Evolutionary conservation across 140 eudicot genomes (phyloP).

Genomic region (Bidens hawaiensis): DNA sequence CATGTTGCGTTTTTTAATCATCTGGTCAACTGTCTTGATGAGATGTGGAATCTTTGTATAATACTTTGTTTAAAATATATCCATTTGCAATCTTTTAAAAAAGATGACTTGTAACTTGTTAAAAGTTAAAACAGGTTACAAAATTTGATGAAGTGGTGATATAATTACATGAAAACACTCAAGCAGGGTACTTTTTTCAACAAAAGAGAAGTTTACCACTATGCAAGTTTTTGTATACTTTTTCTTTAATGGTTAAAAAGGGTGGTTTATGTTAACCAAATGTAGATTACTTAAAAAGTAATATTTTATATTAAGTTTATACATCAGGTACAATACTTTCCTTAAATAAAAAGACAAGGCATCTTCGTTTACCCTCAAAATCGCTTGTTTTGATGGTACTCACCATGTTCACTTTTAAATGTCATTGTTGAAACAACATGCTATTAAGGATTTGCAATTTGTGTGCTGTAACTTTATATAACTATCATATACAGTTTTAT

Average conservation of each 20-base stretch:
- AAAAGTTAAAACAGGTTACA: too few relatives aligned
- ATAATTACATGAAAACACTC: too few relatives aligned
- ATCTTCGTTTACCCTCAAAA: slow-evolving; percentile 17
- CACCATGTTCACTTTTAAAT: too few relatives aligned
- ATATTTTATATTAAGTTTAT: neutral
- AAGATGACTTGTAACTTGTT: too few relatives aligned
- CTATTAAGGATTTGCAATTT: too few relatives aligned
- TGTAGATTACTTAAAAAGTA: slow-evolving; percentile 17
- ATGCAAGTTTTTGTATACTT: too few relatives aligned
- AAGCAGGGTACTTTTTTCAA: too few relatives aligned
- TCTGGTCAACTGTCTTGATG: neutral
- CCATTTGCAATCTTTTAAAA: too few relatives aligned
- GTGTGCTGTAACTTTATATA: too few relatives aligned
- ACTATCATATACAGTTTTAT: neutral
- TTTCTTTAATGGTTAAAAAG: too few relatives aligned
- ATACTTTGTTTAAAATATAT: neutral
- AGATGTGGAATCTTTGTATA: neutral
- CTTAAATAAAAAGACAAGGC: slow-evolving; percentile 12
- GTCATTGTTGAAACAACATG: neutral
- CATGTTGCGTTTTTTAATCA: neutral
- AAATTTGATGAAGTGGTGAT: too few relatives aligned
- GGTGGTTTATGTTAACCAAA: slow-evolving; percentile 14
- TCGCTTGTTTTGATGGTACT: neutral
- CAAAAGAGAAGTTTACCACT: too few relatives aligned
- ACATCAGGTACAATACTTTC: slow-evolving; percentile 12